These are phyloP conservation scores for Pulveroboletus sp. DNA, from an alignment of 768 basidiomycete species.

Conservation along the genomic window DNA sequence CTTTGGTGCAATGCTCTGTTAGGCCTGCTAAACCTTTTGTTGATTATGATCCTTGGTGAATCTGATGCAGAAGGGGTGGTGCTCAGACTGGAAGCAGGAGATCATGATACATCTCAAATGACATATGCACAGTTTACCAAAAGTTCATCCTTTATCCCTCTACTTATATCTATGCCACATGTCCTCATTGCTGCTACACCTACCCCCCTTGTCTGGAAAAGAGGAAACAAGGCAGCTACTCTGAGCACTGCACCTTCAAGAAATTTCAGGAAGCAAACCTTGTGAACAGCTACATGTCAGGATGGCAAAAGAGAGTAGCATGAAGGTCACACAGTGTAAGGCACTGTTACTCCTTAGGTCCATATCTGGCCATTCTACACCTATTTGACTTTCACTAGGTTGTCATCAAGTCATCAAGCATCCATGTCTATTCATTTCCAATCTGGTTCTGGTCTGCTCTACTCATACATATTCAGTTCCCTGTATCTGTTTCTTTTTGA, in stretches of 20 bases:
- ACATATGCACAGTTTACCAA: not conserved
- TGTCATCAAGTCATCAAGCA: too few relatives aligned
- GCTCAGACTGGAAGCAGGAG: not conserved
- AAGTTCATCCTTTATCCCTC: not conserved
- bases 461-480: too few relatives aligned
- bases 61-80: not conserved
- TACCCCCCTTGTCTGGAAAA: not conserved
- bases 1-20: not conserved
- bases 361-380: too few relatives aligned
- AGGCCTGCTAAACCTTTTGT: not conserved
- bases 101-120: not conserved
- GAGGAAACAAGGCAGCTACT: not conserved
- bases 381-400: too few relatives aligned
- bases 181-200: not conserved
- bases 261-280: too few relatives aligned
- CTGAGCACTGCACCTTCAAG: not conserved
- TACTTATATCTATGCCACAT: not conserved
- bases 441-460: too few relatives aligned
- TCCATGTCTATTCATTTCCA: too few relatives aligned
- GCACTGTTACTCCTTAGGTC: too few relatives aligned
- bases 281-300: not conserved
- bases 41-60: not conserved
- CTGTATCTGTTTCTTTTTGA: too few relatives aligned
- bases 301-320: not conserved
- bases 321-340: too few relatives aligned